Conservation (phyloP, 1,139 yeast species). For the Geotrichum siamense region DNA sequence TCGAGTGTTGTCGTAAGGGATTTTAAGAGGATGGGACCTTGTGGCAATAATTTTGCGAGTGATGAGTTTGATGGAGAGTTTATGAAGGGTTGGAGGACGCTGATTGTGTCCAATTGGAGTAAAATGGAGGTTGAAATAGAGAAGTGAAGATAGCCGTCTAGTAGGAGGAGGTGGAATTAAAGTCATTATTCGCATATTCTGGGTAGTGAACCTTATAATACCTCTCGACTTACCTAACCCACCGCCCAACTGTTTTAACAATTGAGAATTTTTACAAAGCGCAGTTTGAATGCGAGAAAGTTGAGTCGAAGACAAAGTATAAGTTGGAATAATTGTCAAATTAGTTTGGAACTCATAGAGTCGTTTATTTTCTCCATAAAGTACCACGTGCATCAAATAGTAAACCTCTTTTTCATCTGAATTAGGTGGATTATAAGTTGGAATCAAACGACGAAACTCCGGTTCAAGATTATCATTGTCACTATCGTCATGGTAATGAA, state of each 20-base stretch:
- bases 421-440: background rate
- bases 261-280: background rate
- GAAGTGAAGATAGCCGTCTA: background rate
- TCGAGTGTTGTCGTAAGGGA: no score
- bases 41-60: background rate
- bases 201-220: background rate
- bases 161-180: background rate
- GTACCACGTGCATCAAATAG: background rate
- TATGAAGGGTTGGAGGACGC: background rate
- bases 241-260: no score
- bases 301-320: background rate
- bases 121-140: no score
- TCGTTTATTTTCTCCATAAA: background rate
- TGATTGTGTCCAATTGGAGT: background rate
- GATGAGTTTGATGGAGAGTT: no score
- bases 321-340: background rate
- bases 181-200: background rate
- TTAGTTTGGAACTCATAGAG: background rate
- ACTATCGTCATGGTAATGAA: background rate
- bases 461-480: background rate
- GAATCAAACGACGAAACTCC: background rate
- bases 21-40: background rate
- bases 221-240: background rate
- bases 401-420: background rate
- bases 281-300: background rate